Conservation (phyloP, 1,139 yeast species). For the Suhomyces bokatorum region DNA sequence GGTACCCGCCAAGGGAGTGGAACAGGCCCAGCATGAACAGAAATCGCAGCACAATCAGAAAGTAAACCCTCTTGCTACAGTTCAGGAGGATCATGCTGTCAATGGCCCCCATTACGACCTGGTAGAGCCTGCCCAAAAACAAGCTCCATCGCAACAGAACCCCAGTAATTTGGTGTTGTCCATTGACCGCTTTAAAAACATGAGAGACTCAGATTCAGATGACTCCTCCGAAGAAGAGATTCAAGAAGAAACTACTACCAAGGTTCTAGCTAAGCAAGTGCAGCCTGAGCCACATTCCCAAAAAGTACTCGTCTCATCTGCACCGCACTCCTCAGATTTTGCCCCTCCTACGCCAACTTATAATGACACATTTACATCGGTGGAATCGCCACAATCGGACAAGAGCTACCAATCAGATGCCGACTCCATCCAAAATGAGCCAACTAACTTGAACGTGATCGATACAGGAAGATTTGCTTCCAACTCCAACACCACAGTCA, state of each 20-base stretch:
- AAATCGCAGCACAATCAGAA: not conserved
- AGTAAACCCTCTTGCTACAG: not conserved
- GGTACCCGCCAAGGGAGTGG: not conserved
- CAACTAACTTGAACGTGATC: conserved; percentile 28
- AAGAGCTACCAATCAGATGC: conserved; percentile 38
- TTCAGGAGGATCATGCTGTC: not conserved
- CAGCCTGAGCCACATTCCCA: not conserved
- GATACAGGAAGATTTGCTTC: conserved; percentile 7
- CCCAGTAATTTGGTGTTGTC: conserved; percentile 34
- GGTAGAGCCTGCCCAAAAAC: not conserved
- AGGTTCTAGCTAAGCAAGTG: not conserved
- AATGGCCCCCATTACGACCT: not conserved
- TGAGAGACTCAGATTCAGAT: conserved; percentile 20
- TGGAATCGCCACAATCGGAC: conserved; percentile 37
- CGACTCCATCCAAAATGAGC: conserved; percentile 42
- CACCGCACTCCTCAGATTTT: conserved; percentile 1
- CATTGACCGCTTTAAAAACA: conserved; percentile 29
- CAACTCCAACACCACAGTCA: not conserved
- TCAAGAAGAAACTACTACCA: not conserved
- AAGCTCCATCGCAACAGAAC: not conserved
- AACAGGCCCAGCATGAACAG: not conserved
- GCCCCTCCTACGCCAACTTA: conserved; percentile 37
- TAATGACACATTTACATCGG: conserved; percentile 12
- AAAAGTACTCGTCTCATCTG: not conserved
- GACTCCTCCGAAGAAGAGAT: conserved; percentile 22